phyloP scores from a whole-genome alignment of 2,329 filamentous ascomycete genomes.

The Trichophyton verrucosum region DNA sequence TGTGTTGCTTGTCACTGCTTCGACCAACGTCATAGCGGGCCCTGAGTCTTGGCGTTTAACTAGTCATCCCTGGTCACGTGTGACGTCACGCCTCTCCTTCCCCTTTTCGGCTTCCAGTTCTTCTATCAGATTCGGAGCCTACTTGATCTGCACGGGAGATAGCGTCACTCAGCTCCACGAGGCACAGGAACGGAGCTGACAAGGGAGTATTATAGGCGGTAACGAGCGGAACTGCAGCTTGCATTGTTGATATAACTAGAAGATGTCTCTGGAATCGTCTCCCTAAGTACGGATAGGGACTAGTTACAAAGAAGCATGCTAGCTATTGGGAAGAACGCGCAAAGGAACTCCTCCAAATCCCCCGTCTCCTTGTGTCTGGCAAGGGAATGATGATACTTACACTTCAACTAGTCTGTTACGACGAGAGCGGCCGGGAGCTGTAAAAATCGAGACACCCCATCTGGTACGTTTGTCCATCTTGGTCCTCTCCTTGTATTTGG shows the following conservation, averaged over 20 bases:
- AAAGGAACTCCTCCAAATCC: not conserved
- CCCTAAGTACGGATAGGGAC: not conserved
- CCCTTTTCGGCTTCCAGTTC: not conserved
- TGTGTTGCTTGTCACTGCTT: not conserved
- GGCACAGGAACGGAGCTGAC: too few species aligned
- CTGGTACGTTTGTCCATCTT: constrained; percentile 8
- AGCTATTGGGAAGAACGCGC: not conserved
- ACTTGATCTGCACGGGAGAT: not conserved
- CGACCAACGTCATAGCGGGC: not conserved
- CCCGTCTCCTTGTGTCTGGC: too few species aligned
- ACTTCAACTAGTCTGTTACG: not conserved
- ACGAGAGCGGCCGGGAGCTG: constrained; percentile 5
- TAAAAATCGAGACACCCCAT: constrained; percentile 13
- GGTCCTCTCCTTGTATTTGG: not conserved
- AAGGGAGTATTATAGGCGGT: not conserved
- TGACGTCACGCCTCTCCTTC: not conserved
- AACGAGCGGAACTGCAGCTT: not conserved
- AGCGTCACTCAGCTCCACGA: not conserved
- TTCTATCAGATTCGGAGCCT: not conserved
- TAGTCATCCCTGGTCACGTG: not conserved
- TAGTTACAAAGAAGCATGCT: not conserved
- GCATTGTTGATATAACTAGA: not conserved
- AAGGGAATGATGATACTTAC: not conserved
- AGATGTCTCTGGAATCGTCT: not conserved
- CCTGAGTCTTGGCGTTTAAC: not conserved